Evolutionary conservation across 176 grass and related monocot genomes (phyloP), one percentile per base, ranked within the genome.

Genomic region (Oryza meridionalis): DNA sequence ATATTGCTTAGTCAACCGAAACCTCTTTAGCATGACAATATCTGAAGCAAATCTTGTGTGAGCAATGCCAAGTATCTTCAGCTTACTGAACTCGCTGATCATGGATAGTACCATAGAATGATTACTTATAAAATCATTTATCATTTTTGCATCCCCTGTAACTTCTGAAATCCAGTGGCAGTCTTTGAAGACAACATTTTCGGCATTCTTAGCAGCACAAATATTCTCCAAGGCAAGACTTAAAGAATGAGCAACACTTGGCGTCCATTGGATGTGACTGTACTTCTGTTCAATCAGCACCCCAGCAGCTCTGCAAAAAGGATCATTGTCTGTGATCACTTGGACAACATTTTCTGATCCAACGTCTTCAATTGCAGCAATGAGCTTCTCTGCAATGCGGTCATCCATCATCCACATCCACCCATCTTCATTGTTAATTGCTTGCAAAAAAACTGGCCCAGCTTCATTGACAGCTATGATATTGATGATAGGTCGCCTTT

Each of bases 21-120:
- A 53, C 45, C 77, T 80, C 45, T 69, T 79, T n/a, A 67, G 13
- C 77, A 80, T 80, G 16, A 80, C 45, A 69, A 69, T 37, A 51
- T 67, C 19, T 9, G 17, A 80, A 69, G 65, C 64, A 51, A 80
- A 69, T 37, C 51, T 55, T 21, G 51, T 55, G 51, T 7, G 15
- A 55, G 51, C 51, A 55, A 55, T 55, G 51, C 51, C 43, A 69
- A 80, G 65, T 14, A 50, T 16, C 21, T 78, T 80, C 43, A 68
- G 11, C 11, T 80, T 66, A 68, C 26, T 22, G 4, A 32, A 68
- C 24, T 68, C 64, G 50, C 33, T 11, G 4, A 47, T 35, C 64
- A 80, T 68, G 4, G 77, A 32, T 12, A 14, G 35, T 7, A 51
- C 17, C 53, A 58, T 58, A 17, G 53, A n/a, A 58, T 58, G 19